Conservation (phyloP, 2,329 filamentous ascomycete genomes). For the Amesomyces nigricolor region DNA sequence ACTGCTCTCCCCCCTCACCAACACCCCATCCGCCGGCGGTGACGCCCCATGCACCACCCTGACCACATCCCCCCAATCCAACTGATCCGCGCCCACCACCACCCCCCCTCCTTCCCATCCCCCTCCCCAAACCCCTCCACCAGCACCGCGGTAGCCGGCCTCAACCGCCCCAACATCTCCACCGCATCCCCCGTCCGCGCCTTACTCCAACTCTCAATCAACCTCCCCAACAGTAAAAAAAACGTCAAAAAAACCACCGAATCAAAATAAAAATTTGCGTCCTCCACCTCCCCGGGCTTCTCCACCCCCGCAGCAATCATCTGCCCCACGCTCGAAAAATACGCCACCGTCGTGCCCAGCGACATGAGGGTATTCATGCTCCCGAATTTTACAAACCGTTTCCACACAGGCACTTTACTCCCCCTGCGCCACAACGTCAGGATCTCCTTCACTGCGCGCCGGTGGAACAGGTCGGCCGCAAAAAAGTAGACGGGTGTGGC, state of each 20-base stretch:
- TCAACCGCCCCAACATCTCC: conserved; percentile 68
- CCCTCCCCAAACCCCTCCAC: conserved; percentile 42
- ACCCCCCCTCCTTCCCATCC: conserved; percentile 35
- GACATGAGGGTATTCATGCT: conserved; percentile 96
- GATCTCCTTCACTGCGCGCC: conserved; percentile 72
- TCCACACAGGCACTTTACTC: conserved; percentile 65
- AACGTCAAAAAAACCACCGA: conserved; percentile 88
- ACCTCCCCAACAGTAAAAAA: conserved; percentile 70
- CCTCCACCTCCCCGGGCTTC: conserved; percentile 35
- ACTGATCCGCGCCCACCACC: conserved; percentile 55
- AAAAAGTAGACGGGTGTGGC: conserved; percentile 84
- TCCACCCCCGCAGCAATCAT: conserved; percentile 58
- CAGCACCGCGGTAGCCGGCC: conserved; percentile 70
- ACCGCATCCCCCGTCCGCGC: conserved; percentile 85
- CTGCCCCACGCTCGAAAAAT: conserved; percentile 74
- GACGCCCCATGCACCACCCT: conserved; percentile 73
- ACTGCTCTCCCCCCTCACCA: conserved; percentile 56
- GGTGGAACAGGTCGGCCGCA: conserved; percentile 79
- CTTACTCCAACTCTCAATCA: conserved; percentile 86
- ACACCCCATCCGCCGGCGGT: conserved; percentile 73
- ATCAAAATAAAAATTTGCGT: conserved; percentile 73
- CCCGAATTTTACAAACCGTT: conserved; percentile 84
- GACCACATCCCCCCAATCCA: conserved; percentile 71
- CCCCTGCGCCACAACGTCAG: conserved; percentile 68
- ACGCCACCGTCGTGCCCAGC: conserved; percentile 80